A percentile compares a stretch with the other conserved stretches of the same genome.
Evolutionary conservation across 805 yeast species (phyloP).

Genomic region (Lachancea thermotolerans): DNA sequence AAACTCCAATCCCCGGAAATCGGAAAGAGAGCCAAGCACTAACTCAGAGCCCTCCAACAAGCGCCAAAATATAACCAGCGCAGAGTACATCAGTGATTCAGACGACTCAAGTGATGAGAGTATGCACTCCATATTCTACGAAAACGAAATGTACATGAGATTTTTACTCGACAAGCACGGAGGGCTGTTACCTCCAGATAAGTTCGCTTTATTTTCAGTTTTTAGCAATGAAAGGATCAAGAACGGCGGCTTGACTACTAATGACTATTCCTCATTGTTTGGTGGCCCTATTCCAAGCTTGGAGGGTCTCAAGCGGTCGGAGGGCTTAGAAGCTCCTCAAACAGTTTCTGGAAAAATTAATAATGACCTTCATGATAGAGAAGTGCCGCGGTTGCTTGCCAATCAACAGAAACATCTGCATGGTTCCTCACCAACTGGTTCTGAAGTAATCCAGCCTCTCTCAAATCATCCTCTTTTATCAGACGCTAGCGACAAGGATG

Average conservation of each 20-base stretch:
- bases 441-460: too few relatives aligned
- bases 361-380: too few relatives aligned
- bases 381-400: too few relatives aligned
- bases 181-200: constrained; percentile 23
- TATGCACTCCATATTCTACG: constrained; percentile 25
- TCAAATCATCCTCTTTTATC: neutral
- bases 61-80: constrained; percentile 16
- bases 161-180: constrained; percentile 23
- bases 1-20: too few relatives aligned
- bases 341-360: too few relatives aligned
- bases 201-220: constrained; percentile 18
- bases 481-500: constrained; percentile 1
- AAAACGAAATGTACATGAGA: constrained; percentile 32
- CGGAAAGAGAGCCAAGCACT: too few relatives aligned
- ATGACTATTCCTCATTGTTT: constrained; percentile 24
- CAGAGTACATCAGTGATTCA: constrained; percentile 30
- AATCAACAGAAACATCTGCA: too few relatives aligned
- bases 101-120: constrained; percentile 25
- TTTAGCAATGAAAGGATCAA: constrained; percentile 27
- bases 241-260: constrained; percentile 15
- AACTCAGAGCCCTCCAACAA: neutral
- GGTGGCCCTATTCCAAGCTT: constrained; percentile 21
- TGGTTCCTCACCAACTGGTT: too few relatives aligned
- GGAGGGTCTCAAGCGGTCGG: neutral
- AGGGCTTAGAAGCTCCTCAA: neutral